Base-by-base conservation (phyloP, 106 monocot genomes). In the Iris macrosiphon region DNA sequence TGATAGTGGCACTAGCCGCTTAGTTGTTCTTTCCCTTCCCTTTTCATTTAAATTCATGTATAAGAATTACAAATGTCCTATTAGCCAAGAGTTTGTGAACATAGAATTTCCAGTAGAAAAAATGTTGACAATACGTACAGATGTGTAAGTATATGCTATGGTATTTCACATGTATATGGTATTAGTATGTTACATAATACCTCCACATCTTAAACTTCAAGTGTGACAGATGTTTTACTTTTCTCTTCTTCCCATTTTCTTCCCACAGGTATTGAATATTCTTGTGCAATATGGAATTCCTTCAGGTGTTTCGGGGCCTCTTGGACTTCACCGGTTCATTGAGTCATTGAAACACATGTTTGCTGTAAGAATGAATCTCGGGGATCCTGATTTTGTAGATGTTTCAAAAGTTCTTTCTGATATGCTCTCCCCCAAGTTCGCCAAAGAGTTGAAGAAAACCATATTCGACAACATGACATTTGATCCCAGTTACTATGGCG, bases 301-400 rank as follows among this genome's bases (percentile, higher is more conserved):
- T 49, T 66, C 71, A 48, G 84, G 84, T 65, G 77, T 84, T 62
- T 71, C 71, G 43, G 90, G 86, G 15, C 59, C 72, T 10, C 68
- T 95, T 33, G 95, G 95, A 40, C 55, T 89, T 25, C 98, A 98
- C 60, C 86, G 83, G 27, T 31, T 87, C 14, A 67, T 87, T 26
- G 91, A 98, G 68, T 74, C 91, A 33, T 22, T 91, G 58, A 98
- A 91, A 73, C 83, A 87, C 75, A 78, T 98, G 98, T 67, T 98
- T 55, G 86, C 83, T 22, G 21, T 87, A 20, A 48, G 91, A 51
- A 98, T 98, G 98, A 71, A 91, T 52, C 78, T 98, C 11, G 98
- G 87, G 3, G 98, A 91, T 51, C 91, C 98, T 35, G 75, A 77
- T 26, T 98, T 87, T 53, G 83, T 91, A 29, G 65, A 91, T 55